phyloP scores from a whole-genome alignment of 768 basidiomycete genomes.

The Pleurotus tuoliensis region DNA sequence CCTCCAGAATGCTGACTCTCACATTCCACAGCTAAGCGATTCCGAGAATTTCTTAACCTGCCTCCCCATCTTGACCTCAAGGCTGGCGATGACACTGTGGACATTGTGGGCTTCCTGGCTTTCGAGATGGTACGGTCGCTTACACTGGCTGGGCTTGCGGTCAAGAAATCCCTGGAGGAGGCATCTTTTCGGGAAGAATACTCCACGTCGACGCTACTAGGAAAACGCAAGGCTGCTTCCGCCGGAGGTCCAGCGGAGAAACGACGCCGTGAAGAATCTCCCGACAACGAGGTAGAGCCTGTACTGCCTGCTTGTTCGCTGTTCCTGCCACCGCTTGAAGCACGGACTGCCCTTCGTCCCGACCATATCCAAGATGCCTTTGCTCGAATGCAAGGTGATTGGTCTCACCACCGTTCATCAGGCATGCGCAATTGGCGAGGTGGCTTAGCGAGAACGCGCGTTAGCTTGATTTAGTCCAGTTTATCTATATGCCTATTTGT shows the following conservation, averaged over 20 bases:
- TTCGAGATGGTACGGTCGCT: slow-evolving; percentile 97
- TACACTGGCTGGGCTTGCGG: slow-evolving; percentile 81
- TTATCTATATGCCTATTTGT: slow-evolving; percentile 2
- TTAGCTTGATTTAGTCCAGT: slow-evolving; percentile 63
- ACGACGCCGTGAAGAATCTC: slow-evolving; percentile 52
- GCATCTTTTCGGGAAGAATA: slow-evolving; percentile 65
- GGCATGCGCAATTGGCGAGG: slow-evolving; percentile 91
- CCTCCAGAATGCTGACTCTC: neutral
- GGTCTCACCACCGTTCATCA: slow-evolving; percentile 75
- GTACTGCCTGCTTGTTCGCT: slow-evolving; percentile 66
- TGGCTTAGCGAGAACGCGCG: slow-evolving; percentile 73
- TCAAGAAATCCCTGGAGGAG: slow-evolving; percentile 78
- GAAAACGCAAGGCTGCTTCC: slow-evolving; percentile 60
- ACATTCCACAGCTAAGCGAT: slow-evolving; percentile 73
- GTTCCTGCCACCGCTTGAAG: slow-evolving; percentile 80
- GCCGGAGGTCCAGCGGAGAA: slow-evolving; percentile 47
- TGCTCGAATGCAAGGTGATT: slow-evolving; percentile 83
- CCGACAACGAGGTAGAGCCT: slow-evolving; percentile 59
- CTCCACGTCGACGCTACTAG: slow-evolving; percentile 52
- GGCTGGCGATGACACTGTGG: slow-evolving; percentile 90
- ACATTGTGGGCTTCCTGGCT: slow-evolving; percentile 94
- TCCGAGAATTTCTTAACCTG: slow-evolving; percentile 90
- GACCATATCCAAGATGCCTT: slow-evolving; percentile 93
- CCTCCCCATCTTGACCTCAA: slow-evolving; percentile 83
- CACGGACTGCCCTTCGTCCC: slow-evolving; percentile 70